Conservation (phyloP, 73 alveolate species). For the Paramecium octaurelia region DNA sequence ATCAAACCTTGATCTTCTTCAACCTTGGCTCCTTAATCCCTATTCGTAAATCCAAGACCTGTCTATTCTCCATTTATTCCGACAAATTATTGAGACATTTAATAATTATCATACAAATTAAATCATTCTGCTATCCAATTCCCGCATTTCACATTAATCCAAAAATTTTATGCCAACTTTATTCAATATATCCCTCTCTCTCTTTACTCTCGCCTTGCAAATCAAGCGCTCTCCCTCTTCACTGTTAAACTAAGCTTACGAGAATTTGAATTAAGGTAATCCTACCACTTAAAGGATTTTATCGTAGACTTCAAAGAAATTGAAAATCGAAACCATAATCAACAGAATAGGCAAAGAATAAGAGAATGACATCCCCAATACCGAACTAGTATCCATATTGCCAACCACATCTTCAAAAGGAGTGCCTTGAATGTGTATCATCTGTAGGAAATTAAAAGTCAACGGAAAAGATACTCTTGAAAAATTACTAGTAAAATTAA, state of each 20-base stretch:
- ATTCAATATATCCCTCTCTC: conserved; percentile 24
- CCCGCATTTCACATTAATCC: conserved; percentile 42
- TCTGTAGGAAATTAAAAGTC: conserved; percentile 39
- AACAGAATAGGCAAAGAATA: conserved; percentile 36
- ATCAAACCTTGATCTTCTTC: conserved; percentile 62
- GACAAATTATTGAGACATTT: conserved; percentile 7
- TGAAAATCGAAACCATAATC: conserved; percentile 47
- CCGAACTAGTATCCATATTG: conserved; percentile 34
- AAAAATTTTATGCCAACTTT: neutral
- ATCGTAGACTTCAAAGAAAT: conserved; percentile 59
- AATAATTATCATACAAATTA: conserved; percentile 6
- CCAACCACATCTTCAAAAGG: conserved; percentile 52
- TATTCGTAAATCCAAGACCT: conserved; percentile 59
- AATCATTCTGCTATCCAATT: conserved; percentile 25
- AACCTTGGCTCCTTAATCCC: conserved; percentile 63
- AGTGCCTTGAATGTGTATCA: conserved; percentile 32
- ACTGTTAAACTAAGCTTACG: neutral
- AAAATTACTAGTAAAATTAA: neutral
- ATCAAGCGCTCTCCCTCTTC: neutral
- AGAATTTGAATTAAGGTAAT: neutral
- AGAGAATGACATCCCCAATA: conserved; percentile 52
- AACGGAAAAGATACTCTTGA: conserved; percentile 62
- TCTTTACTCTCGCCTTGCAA: conserved; percentile 11
- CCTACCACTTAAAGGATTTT: neutral
- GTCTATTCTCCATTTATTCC: conserved; percentile 55